Base-by-base conservation (phyloP, 2,329 filamentous ascomycete species). In the Lasiodiplodia theobromae region DNA sequence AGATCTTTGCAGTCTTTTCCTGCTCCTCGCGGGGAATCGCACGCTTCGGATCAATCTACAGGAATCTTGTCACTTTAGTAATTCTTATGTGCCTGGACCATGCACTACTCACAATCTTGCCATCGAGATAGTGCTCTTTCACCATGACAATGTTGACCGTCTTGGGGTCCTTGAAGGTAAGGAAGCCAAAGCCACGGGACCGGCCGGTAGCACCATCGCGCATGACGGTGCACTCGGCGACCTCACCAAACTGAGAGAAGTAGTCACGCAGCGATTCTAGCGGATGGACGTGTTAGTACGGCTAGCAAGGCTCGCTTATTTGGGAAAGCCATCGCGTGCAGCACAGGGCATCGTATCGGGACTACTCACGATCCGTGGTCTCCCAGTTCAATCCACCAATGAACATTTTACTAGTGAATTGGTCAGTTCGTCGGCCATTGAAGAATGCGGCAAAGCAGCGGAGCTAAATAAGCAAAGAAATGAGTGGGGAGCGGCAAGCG, bases 141-240 rank as follows among this genome's bases (percentile, higher is more conserved):
- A 99, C 96, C 96, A 99, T 99, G 72, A 99, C 96, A 73, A 94
- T 97, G 79, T 99, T 99, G 73, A 99, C 96, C 4, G 93, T 97
- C 83, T 97, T 97, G 58, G 96, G 92, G 77, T 99, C 96, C 78
- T 93, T 96, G 86, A 99, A 99, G 0, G 96, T 99, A 71, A 99
- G 86, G 82, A 99, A 99, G 37, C 96, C 96, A 75, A 99, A 99
- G 28, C 96, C 96, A 81, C 96, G 89, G 37, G 96, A 98, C 71
- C 96, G 90, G 53, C 96, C 96, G 11, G 94, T 97, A 62, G 92
- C 92, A 70, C 94, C 94, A 81, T 99, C 96, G 72, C 96, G 89
- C 96, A 99, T 99, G n/a, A 99, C 96, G 18, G 96, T 99, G 79
- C 96, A 98, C 83, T 99, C 96, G 37, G 95, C 88, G 54, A 99